Evolutionary conservation across 1,284 basidiomycete species (phyloP).

Genomic region (Naganishia albida): DNA sequence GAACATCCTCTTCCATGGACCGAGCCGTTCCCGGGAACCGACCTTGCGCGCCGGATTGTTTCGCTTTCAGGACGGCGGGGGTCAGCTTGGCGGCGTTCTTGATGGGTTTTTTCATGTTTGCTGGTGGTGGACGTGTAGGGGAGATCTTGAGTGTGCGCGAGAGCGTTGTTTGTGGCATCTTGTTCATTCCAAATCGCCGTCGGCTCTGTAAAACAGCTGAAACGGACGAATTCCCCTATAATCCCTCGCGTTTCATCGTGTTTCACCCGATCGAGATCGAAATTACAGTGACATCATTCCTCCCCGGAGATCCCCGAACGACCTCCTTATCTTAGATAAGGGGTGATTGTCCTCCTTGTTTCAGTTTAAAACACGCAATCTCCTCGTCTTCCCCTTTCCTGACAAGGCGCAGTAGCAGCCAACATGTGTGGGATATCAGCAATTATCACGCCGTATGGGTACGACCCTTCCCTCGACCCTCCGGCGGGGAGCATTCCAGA

Average conservation of each 20-base stretch:
- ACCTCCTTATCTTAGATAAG: conserved; percentile 17
- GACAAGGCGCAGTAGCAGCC: neutral
- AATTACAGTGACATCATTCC: neutral
- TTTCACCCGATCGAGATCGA: conserved; percentile 18
- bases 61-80: conserved; percentile 26
- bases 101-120: conserved; percentile 1
- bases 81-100: conserved; percentile 27
- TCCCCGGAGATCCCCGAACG: neutral
- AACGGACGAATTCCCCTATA: neutral
- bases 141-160: conserved; percentile 13
- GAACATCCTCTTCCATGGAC: conserved; percentile 25
- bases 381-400: neutral
- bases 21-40: conserved; percentile 7
- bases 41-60: conserved; percentile 26
- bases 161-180: conserved; percentile 31
- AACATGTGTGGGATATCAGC: conserved; percentile 28
- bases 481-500: neutral
- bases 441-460: conserved; percentile 26
- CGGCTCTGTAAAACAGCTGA: no score
- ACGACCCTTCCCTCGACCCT: neutral
- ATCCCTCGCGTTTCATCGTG: neutral
- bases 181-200: neutral
- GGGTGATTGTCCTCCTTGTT: neutral
- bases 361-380: conserved; percentile 9
- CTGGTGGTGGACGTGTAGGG: conserved; percentile 3